Base-by-base conservation (phyloP, 208 protist species). In the Acanthamoeba polyphaga region DNA sequence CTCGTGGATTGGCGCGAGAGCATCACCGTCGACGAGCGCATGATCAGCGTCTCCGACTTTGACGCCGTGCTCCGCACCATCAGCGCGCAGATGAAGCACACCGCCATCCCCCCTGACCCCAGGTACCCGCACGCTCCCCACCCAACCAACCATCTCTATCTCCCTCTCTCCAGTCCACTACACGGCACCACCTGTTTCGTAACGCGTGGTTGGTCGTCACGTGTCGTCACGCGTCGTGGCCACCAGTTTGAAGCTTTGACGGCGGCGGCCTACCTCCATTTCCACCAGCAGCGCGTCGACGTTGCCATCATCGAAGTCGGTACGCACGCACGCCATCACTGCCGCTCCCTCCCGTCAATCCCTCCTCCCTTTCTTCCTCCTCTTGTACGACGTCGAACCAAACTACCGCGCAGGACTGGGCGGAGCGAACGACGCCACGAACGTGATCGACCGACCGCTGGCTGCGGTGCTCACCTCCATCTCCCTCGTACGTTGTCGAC, bases 231-330 rank as follows among this genome's bases (percentile, higher is more conserved):
- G n/a, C 38, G 38, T 38, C 3, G 43, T 46, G 2, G 15, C 24
- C 68, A 12, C 4, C 24, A 92, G 55, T 92, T 92, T 72, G 46
- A 92, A 22, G 85, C 22, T 64, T 49, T 74, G 85, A 92, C 85
- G 22, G 85, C 85, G n/a, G 85, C 58, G 17, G 85, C 85, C 29
- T 92, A 53, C 5, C 27, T 29, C 15, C 38, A 62, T 9, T 92
- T 92, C 43, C 32, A 17, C 29, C n/a, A 72, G 43, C 55, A 72
- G 27, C 12, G n/a, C 19, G 85, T 92, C 17, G 85, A 92, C 22
- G 51, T 92, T 12, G 85, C 55, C 22, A 29, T 92, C 24, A 92
- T 92, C 53, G 85, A 92, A 92, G 85, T 72, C 38, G 70, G 70
- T 78, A 12, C 51, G 51, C 51, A 55, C 51, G 51, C 51, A 55